A percentile compares a stretch with the other conserved stretches of the same genome.
phyloP scores from a whole-genome alignment of 345 rosid genomes.

The Ailanthus altissimus region DNA sequence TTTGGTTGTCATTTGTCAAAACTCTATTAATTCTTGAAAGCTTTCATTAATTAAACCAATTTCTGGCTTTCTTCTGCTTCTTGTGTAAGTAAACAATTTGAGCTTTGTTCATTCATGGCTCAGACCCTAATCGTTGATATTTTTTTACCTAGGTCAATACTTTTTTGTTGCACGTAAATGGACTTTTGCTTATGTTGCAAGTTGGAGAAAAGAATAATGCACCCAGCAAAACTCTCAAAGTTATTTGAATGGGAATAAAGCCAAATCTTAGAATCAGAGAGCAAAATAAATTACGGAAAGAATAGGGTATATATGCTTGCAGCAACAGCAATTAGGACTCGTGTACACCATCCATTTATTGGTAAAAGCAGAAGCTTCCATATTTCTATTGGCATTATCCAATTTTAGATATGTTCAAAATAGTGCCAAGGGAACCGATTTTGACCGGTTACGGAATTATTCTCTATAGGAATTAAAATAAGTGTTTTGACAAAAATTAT shows the following conservation, averaged over 20 bases:
- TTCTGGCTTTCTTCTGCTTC: no score
- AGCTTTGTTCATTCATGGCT: no score
- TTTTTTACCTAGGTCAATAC: no score
- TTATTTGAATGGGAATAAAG: slow-evolving; percentile 7
- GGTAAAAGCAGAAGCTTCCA: not conserved
- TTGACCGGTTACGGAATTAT: not conserved
- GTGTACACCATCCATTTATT: not conserved
- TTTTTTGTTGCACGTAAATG: not conserved
- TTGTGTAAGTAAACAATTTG: no score
- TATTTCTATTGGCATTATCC: not conserved
- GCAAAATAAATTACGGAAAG: not conserved
- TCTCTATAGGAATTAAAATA: not conserved
- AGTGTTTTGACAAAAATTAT: not conserved
- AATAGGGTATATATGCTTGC: not conserved
- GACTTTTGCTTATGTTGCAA: not conserved
- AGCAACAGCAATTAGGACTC: not conserved
- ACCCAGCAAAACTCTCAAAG: not conserved
- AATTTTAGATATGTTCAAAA: not conserved
- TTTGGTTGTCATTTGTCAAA: no score
- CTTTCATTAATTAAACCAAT: no score
- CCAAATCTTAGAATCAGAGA: not conserved
- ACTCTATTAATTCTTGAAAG: no score
- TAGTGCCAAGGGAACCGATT: not conserved
- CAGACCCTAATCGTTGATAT: no score
- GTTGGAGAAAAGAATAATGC: not conserved